Percentiles rank a stretch among this genome's conserved stretches.
Evolutionary conservation across 2,329 filamentous ascomycete genomes (phyloP).

Genomic region (Aspergillus melleus): DNA sequence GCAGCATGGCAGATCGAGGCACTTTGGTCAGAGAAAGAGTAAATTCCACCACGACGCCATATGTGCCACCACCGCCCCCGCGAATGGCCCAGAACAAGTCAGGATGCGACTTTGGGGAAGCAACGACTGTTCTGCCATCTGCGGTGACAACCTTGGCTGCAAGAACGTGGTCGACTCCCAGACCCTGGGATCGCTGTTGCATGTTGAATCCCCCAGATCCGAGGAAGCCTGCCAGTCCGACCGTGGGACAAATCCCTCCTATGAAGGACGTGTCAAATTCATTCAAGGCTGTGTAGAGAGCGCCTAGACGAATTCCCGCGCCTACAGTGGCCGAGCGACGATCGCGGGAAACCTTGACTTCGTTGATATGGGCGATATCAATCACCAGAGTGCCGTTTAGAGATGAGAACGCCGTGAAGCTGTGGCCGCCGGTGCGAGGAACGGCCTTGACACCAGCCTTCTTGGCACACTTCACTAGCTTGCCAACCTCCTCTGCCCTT

Average conservation of each 20-base stretch:
- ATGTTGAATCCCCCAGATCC: neutral
- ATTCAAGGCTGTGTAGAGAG: neutral
- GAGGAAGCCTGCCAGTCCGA: neutral
- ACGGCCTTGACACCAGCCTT: neutral
- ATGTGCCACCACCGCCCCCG: neutral
- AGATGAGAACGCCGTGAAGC: neutral
- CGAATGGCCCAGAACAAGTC: slow-evolving; percentile 3
- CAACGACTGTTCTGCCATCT: neutral
- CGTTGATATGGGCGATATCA: slow-evolving; percentile 1
- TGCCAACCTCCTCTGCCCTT: neutral
- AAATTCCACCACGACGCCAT: neutral
- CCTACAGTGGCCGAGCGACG: neutral
- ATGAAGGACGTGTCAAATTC: neutral
- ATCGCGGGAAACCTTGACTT: neutral
- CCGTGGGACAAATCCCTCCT: neutral
- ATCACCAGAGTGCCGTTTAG: slow-evolving; percentile 1
- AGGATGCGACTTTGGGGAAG: neutral
- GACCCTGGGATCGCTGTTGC: neutral
- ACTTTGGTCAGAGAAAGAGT: neutral
- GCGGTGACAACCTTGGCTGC: neutral
- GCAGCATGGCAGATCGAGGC: slow-evolving; percentile 1
- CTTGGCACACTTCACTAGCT: neutral
- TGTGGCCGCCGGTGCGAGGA: neutral
- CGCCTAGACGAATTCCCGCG: neutral
- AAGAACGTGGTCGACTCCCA: neutral